phyloP scores from a whole-genome alignment of 2,329 filamentous ascomycete genomes.

The Neopestalotiopsis rosae region DNA sequence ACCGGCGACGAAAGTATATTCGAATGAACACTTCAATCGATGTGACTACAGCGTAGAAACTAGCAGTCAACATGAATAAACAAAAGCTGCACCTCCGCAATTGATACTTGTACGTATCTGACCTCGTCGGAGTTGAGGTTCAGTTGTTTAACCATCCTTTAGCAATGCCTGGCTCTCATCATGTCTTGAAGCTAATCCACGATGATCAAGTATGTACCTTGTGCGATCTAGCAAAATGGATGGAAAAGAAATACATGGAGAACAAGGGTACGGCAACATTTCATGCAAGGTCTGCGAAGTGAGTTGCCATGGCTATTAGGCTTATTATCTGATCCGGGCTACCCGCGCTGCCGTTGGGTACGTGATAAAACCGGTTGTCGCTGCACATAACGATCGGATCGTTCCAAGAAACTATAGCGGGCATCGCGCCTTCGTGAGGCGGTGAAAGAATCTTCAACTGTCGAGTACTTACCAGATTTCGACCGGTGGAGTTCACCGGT shows the following conservation, averaged over 20 bases:
- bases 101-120: no score
- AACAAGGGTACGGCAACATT: background rate
- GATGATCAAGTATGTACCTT: background rate
- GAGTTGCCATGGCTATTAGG: background rate
- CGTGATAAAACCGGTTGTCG: conserved; percentile 3
- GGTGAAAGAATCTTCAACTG: conserved; percentile 11
- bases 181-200: background rate
- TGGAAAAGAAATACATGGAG: background rate
- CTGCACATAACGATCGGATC: background rate
- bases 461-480: background rate
- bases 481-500: conserved; percentile 1
- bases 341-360: background rate
- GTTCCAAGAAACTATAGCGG: background rate
- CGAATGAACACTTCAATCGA: no score
- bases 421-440: background rate
- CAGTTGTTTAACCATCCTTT: no score
- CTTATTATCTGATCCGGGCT: background rate
- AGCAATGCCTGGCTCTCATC: no score
- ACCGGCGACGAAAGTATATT: no score
- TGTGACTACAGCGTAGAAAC: no score
- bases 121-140: no score
- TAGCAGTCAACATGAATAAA: no score
- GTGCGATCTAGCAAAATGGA: background rate
- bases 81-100: no score
- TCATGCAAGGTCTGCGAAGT: background rate